phyloP scores from a whole-genome alignment of 495 filamentous ascomycete genomes.

The Bombardia bombarda region DNA sequence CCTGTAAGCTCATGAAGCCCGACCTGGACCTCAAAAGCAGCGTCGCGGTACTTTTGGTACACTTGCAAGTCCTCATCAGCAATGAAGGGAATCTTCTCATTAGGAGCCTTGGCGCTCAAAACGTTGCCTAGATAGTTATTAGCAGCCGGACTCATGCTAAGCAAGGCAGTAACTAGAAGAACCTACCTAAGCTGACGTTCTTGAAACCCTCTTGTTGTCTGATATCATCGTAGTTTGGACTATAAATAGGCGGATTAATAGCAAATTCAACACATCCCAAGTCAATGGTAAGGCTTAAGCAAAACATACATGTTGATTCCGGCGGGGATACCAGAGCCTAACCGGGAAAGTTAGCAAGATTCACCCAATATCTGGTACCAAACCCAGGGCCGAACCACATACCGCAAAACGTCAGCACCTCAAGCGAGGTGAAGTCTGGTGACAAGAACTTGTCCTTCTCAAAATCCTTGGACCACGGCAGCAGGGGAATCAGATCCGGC shows the following conservation, averaged over 20 bases:
- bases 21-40: constrained; percentile 90
- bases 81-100: constrained; percentile 88
- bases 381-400: no score
- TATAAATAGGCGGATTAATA: constrained; percentile 43
- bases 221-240: constrained; percentile 90
- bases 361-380: neutral
- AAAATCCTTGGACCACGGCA: constrained; percentile 83
- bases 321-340: constrained; percentile 70
- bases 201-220: constrained; percentile 94
- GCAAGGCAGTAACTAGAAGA: neutral
- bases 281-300: neutral
- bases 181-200: constrained; percentile 55
- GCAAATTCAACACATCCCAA: neutral
- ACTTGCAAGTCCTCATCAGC: constrained; percentile 60
- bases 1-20: constrained; percentile 93
- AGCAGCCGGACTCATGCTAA: neutral
- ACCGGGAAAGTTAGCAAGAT: neutral
- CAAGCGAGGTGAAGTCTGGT: constrained; percentile 87
- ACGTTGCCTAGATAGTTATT: constrained; percentile 70
- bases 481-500: constrained; percentile 71
- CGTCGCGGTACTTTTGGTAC: constrained; percentile 73
- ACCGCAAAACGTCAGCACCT: constrained; percentile 50
- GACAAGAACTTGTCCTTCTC: constrained; percentile 93
- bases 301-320: constrained; percentile 55
- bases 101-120: constrained; percentile 76